Conservation (phyloP, 2,329 filamentous ascomycete genomes). For the Colletotrichum tamarilloi region DNA sequence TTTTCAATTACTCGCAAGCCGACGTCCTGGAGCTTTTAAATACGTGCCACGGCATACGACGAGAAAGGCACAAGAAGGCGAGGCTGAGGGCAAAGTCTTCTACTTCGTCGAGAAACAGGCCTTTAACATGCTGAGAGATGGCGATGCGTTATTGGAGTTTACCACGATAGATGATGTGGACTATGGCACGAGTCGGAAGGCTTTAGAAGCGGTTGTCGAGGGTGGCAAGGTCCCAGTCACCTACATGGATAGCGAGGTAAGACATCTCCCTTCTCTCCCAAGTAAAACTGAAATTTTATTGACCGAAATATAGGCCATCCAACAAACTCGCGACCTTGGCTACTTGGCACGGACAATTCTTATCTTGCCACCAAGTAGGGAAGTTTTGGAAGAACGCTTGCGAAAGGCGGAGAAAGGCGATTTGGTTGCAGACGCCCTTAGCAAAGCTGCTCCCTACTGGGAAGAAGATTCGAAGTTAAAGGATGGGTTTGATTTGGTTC, state of each 20-base stretch:
- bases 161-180: conserved; percentile 59
- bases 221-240: conserved; percentile 70
- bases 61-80: conserved; percentile 59
- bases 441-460: conserved; percentile 38
- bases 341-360: conserved; percentile 67
- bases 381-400: conserved; percentile 43
- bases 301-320: conserved; percentile 55
- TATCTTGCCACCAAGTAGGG: conserved; percentile 54
- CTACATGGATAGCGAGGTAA: conserved; percentile 64
- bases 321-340: conserved; percentile 67
- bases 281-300: conserved; percentile 14
- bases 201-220: conserved; percentile 62
- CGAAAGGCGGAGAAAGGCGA: conserved; percentile 41
- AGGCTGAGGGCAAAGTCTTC: conserved; percentile 62
- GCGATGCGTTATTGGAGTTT: conserved; percentile 69
- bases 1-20: conserved; percentile 70
- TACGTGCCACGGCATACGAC: conserved; percentile 67
- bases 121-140: conserved; percentile 69
- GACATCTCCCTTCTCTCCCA: conserved; percentile 33
- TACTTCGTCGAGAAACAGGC: conserved; percentile 66
- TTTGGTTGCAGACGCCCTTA: conserved; percentile 37
- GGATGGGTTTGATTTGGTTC: conserved; percentile 32
- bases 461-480: conserved; percentile 38
- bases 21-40: conserved; percentile 74
- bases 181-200: conserved; percentile 67